These are phyloP conservation scores for Tephrocybe rancida DNA, from an alignment of 768 basidiomycete genomes.

Conservation along the genomic window DNA sequence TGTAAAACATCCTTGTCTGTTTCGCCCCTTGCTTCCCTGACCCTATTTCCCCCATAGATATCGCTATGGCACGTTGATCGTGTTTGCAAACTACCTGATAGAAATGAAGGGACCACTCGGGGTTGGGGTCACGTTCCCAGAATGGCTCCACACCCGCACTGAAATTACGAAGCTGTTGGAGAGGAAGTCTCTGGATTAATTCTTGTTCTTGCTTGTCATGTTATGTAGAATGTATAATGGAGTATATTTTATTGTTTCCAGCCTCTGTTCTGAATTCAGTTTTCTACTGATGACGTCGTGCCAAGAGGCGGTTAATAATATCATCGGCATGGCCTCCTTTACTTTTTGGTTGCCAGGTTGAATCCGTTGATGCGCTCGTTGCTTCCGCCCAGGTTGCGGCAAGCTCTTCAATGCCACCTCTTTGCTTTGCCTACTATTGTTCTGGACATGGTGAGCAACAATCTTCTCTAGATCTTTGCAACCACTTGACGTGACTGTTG, in stretches of 20 bases:
- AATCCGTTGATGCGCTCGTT: constrained; percentile 8
- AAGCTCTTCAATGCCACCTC: constrained; percentile 22
- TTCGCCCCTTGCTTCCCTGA: background rate
- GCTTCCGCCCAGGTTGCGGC: constrained; percentile 3
- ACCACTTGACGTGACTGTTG: background rate
- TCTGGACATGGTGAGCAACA: constrained; percentile 66
- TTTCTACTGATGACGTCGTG: too few species aligned
- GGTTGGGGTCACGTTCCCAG: constrained; percentile 62
- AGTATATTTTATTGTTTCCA: background rate
- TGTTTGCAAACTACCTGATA: constrained; percentile 93
- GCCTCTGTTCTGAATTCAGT: too few species aligned
- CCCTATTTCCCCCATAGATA: constrained; percentile 52
- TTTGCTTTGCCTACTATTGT: constrained; percentile 68
- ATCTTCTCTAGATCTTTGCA: background rate
- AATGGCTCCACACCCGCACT: constrained; percentile 80
- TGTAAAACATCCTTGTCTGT: constrained; percentile 45
- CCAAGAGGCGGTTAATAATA: too few species aligned
- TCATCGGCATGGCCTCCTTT: too few species aligned
- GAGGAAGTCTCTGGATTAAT: constrained; percentile 63
- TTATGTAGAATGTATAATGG: too few species aligned
- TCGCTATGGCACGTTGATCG: constrained; percentile 90
- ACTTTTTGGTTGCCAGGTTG: background rate
- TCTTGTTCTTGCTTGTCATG: background rate
- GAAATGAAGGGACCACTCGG: constrained; percentile 51
- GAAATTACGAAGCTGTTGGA: constrained; percentile 80